phyloP scores from a whole-genome alignment of 2,329 filamentous ascomycete genomes.

The Ambrosiella xylebori region DNA sequence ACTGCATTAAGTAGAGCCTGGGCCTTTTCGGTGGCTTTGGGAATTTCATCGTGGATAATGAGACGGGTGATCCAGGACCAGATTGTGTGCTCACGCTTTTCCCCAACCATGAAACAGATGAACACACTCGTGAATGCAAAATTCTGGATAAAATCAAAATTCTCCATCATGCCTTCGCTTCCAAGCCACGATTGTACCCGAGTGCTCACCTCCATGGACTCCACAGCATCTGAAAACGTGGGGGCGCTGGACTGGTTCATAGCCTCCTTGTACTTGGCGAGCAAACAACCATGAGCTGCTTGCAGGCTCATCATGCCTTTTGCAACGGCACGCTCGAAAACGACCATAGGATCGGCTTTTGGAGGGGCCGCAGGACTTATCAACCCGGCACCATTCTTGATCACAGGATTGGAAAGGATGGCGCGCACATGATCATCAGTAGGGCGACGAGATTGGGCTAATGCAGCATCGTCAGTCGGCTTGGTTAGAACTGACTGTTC shows the following conservation, averaged over 20 bases:
- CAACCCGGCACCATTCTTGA: constrained; percentile 23
- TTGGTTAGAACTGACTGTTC: constrained; percentile 14
- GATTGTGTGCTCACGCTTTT: constrained; percentile 31
- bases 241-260: constrained; percentile 21
- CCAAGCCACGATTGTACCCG: constrained; percentile 37
- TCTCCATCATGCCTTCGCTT: constrained; percentile 29
- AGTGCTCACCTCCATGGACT: constrained; percentile 27
- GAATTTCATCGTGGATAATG: constrained; percentile 17
- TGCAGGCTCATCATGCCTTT: constrained; percentile 38
- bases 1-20: constrained; percentile 23
- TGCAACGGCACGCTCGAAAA: constrained; percentile 39
- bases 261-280: constrained; percentile 26
- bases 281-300: constrained; percentile 36
- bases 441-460: constrained; percentile 19
- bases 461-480: constrained; percentile 4
- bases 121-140: constrained; percentile 24
- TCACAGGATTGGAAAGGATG: constrained; percentile 40
- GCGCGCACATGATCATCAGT: constrained; percentile 36
- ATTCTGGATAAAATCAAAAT: constrained; percentile 28
- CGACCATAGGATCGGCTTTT: constrained; percentile 29
- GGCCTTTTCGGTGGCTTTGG: constrained; percentile 16
- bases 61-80: constrained; percentile 36
- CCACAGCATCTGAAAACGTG: constrained; percentile 21
- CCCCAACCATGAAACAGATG: constrained; percentile 33
- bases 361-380: constrained; percentile 13